Conservation (phyloP, 2,329 filamentous ascomycete species). For the Venturia oleaginea region DNA sequence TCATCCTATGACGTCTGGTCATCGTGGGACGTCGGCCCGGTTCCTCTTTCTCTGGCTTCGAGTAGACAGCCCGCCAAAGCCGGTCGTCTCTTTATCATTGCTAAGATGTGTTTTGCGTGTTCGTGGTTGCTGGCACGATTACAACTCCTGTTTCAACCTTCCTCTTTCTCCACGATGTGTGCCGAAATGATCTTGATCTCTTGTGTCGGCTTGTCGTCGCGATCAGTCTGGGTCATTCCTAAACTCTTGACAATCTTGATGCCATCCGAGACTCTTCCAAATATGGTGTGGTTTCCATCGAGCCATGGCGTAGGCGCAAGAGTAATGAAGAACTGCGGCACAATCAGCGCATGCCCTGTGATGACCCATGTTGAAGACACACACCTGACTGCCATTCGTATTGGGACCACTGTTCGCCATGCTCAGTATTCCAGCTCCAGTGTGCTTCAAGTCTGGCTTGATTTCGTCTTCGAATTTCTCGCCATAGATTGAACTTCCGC, state of each 20-base stretch:
- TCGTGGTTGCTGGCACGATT: background rate
- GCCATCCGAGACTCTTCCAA: constrained; percentile 78
- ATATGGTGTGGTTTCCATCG: constrained; percentile 95
- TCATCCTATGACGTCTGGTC: background rate
- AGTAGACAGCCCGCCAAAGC: background rate
- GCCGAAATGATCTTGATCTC: constrained; percentile 74
- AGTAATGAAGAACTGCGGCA: constrained; percentile 94
- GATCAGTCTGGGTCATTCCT: constrained; percentile 75
- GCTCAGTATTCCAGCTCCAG: constrained; percentile 82
- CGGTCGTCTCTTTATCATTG: background rate
- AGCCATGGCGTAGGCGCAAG: constrained; percentile 91
- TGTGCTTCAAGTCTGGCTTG: constrained; percentile 68
- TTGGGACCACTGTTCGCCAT: constrained; percentile 95
- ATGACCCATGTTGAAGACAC: background rate
- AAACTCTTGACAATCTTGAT: constrained; percentile 79
- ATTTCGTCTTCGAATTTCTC: constrained; percentile 95
- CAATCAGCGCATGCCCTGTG: constrained; percentile 53
- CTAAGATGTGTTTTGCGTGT: background rate
- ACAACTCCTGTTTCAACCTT: background rate
- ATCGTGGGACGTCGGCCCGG: background rate
- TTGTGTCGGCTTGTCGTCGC: constrained; percentile 71
- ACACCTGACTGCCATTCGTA: constrained; percentile 74
- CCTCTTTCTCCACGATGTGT: constrained; percentile 52
- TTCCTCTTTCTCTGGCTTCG: background rate
- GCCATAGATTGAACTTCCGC: constrained; percentile 82